Base-by-base conservation (phyloP, 805 yeast genomes). In the Yarrowia sp. region DNA sequence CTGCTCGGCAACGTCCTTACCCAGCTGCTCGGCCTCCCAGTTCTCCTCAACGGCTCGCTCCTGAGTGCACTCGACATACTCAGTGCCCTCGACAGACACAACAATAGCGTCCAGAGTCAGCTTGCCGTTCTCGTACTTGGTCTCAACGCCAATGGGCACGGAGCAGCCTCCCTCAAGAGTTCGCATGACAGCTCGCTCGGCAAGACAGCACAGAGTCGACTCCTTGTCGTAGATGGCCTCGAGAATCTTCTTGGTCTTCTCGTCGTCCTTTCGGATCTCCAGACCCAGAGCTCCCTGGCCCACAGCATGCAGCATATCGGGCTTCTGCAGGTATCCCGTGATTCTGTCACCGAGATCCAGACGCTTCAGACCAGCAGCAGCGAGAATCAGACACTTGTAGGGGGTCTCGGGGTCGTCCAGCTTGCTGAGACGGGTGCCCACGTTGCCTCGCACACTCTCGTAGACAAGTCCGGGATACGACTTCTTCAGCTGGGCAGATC, bases 271-370 rank as follows among this genome's bases (percentile, higher is more conserved):
- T 74, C 96, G 85, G 72, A 94, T 91, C 80, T 95, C 99, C 36
- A 95, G 81, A 19, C 98, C 99, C 55, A 95, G 79, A 0, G 98
- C 98, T 72, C 99, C 99, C 81, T 95, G 99, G n/a, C 99, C 99
- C 56, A 95, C 97, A 0, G 99, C 97, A 77, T 94, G 91, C 76
- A 87, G 89, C 97, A 94, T 91, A 68, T 89, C 90, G 42, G 91
- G 89, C 5, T 87, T 83, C 69, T 88, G 86, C 71, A 95, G 82
- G 72, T 82, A 84, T 71, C 85, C 82, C 7, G 97, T 87, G 75
- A 95, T 92, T 77, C 98, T 83, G 72, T 86, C 77, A n/a, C 85
- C 87, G 66, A 93, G 80, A 12, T 88, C 90, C 52, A 89, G 80
- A 72, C 99, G 85, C 26, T 85, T 81, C 70, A 95, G 83, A 2